Conservation (phyloP, 1,284 basidiomycete genomes). For the Cryptococcus sp. region DNA sequence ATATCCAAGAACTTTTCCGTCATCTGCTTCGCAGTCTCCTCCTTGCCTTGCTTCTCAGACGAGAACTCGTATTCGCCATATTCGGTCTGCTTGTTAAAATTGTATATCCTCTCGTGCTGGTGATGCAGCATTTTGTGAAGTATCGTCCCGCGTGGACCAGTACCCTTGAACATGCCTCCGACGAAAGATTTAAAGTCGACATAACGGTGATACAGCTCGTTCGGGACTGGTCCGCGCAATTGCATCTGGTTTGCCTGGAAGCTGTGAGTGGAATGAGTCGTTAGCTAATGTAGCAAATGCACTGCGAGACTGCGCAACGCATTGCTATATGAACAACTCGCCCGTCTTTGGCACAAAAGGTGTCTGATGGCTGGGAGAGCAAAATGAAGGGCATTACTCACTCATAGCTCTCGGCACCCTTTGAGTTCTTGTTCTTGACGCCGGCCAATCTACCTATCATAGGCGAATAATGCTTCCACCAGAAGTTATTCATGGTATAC, state of each 20-base stretch:
- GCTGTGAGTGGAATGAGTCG: conserved; percentile 25
- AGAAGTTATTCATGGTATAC: conserved; percentile 56
- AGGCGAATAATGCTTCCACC: conserved; percentile 47
- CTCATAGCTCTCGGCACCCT: conserved; percentile 35
- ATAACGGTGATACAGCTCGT: conserved; percentile 56
- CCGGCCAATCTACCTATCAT: conserved; percentile 45
- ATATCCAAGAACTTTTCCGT: conserved; percentile 56
- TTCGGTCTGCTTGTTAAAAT: conserved; percentile 53
- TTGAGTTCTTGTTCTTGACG: conserved; percentile 31
- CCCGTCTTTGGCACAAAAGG: too few relatives aligned
- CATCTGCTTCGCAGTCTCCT: conserved; percentile 42
- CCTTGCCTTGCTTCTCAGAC: background rate
- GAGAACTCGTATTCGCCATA: conserved; percentile 43
- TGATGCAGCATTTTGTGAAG: conserved; percentile 55
- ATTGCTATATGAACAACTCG: too few relatives aligned
- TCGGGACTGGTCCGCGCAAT: conserved; percentile 56
- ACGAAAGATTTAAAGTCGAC: conserved; percentile 58
- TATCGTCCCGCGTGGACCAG: conserved; percentile 52
- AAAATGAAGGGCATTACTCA: conserved; percentile 20
- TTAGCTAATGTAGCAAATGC: too few relatives aligned
- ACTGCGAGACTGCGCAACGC: too few relatives aligned
- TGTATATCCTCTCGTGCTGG: conserved; percentile 57
- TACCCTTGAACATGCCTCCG: conserved; percentile 54
- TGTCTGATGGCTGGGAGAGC: background rate
- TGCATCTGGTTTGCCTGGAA: conserved; percentile 59